Base-by-base conservation (phyloP, 257 asterid species). In the Ballota nigra region DNA sequence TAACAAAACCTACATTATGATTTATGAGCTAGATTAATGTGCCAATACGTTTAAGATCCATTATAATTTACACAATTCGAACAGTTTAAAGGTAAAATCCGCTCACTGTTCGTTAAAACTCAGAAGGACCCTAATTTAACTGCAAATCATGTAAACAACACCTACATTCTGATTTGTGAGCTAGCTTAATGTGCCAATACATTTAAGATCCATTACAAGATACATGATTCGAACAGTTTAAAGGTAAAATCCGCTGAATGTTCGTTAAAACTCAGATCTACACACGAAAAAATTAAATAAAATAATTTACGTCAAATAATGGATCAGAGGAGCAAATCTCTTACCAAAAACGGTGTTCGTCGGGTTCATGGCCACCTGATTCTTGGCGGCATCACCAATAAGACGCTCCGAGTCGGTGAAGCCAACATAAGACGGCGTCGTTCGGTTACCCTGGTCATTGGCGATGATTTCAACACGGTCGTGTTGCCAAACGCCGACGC, bases 401-500 rank as follows among this genome's bases (percentile, higher is more conserved):
- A 91, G 94, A 63, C 97, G 65, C 78, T 88, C 97, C 1, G 90
- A 51, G 20, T 91, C 97, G 10, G 96, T 91, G 70, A 91, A 91
- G 1, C 72, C 97, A 13, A 91, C 97, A 34, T 88, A 91, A 0
- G 96, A 88, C 62, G 96, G 96, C 31, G 97, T 91, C 3, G 97
- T 91, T 40, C 97, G 67, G 87, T 91, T 91, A 2, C 97, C 97
- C 79, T 91, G 97, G 70, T 91, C 97, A 63, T 91, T 91, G 63
- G 97, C 96, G 16, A 91, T 91, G 77, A 91, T 91, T 19, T 91
- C 97, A 3, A 91, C 97, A 3, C 97, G 96, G 63, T 91, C 96
- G 69, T 91, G 97, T 66, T 91, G 97, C 97, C 97, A 91, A 12
- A 91, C 97, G 15, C 97, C 97, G 53, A 91, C 97, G 79, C 97